These are phyloP conservation scores for Alternaria consortialis DNA, from an alignment of 2,329 filamentous ascomycete species.

Conservation along the genomic window DNA sequence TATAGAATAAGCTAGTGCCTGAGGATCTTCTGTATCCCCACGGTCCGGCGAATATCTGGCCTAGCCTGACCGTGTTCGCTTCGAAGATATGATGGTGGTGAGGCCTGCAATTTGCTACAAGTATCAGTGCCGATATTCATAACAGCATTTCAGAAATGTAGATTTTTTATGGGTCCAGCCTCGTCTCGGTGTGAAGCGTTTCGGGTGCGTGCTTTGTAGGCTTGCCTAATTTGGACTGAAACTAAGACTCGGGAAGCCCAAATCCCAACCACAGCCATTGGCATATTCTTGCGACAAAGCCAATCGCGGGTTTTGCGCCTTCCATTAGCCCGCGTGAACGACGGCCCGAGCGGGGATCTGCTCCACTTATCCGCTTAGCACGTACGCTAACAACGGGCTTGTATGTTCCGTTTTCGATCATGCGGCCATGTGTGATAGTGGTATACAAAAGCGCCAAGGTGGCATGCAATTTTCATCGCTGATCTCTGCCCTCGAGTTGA, in stretches of 20 bases:
- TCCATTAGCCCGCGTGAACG: neutral
- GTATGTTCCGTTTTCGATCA: neutral
- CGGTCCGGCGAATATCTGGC: neutral
- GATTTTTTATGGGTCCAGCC: neutral
- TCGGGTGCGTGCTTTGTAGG: neutral
- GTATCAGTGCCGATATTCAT: neutral
- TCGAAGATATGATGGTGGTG: neutral
- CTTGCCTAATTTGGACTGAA: neutral
- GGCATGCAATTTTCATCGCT: neutral
- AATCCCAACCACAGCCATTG: neutral
- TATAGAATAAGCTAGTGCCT: neutral
- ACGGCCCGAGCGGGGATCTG: neutral
- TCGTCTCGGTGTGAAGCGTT: neutral
- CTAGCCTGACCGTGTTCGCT: neutral
- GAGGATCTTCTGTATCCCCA: neutral
- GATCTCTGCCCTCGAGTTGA: neutral
- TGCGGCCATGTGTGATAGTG: neutral
- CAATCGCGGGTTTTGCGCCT: constrained; percentile 1
- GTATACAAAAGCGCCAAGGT: neutral
- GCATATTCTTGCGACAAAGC: neutral
- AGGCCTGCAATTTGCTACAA: neutral
- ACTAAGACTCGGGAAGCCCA: neutral
- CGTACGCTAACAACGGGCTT: neutral
- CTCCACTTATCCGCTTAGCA: neutral
- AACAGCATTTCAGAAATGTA: neutral